A percentile compares a stretch with the other conserved stretches of the same genome.
These are phyloP conservation scores for Penicillium chermesinum DNA, from an alignment of 495 filamentous ascomycete genomes.

Conservation along the genomic window DNA sequence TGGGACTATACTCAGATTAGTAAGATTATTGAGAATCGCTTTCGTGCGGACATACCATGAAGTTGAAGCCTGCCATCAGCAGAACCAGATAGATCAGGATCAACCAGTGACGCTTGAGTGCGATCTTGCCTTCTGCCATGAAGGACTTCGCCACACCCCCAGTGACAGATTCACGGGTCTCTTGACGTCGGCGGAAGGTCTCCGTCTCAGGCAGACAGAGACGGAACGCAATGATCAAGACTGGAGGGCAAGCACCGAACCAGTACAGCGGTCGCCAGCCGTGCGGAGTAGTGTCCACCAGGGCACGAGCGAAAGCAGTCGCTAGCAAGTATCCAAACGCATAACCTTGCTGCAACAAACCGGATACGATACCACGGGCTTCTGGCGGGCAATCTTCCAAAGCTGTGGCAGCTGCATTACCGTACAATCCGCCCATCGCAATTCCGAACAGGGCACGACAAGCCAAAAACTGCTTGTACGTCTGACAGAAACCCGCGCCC, in stretches of 20 bases:
- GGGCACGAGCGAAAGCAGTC: constrained; percentile 66
- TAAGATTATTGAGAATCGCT: not conserved
- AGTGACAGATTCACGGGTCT: constrained; percentile 45
- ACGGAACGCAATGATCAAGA: constrained; percentile 77
- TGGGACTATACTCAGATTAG: constrained; percentile 49
- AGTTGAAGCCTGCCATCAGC: constrained; percentile 88
- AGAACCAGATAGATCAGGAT: constrained; percentile 74
- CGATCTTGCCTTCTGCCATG: constrained; percentile 68
- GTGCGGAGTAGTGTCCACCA: constrained; percentile 67
- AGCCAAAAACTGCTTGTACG: constrained; percentile 72
- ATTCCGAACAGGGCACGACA: constrained; percentile 82
- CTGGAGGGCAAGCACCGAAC: constrained; percentile 75
- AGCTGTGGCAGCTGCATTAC: constrained; percentile 81
- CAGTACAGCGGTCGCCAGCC: constrained; percentile 82
- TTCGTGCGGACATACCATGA: constrained; percentile 52
- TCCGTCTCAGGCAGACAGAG: constrained; percentile 72
- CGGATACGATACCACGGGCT: constrained; percentile 70
- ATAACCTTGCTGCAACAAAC: constrained; percentile 84
- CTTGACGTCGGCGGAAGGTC: constrained; percentile 57
- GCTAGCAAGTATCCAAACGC: constrained; percentile 83
- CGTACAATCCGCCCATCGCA: constrained; percentile 85
- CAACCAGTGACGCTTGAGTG: constrained; percentile 71
- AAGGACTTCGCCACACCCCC: constrained; percentile 57
- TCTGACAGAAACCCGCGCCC: constrained; percentile 72
- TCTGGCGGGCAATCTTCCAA: constrained; percentile 76